These are phyloP conservation scores for Xeromyces bisporus DNA, from an alignment of 495 filamentous ascomycete genomes.

Conservation along the genomic window DNA sequence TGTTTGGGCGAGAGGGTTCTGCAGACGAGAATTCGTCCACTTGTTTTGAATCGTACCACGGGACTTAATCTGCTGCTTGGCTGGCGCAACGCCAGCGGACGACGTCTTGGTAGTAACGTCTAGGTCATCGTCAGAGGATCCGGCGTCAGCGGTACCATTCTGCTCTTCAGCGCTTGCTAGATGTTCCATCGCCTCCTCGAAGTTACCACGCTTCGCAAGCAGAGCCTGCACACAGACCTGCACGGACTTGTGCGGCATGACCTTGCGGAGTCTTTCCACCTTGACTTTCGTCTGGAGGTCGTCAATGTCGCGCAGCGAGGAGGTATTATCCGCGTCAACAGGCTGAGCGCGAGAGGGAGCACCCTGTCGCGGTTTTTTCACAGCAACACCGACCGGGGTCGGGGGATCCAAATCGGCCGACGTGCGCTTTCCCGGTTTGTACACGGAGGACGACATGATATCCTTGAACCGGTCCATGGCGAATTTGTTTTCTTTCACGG, in stretches of 20 bases:
- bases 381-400: constrained; percentile 20
- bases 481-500: constrained; percentile 10
- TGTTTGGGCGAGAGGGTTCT: constrained; percentile 7
- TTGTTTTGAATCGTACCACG: constrained; percentile 43
- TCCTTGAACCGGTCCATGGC: constrained; percentile 28
- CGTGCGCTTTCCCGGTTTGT: constrained; percentile 32
- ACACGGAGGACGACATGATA: constrained; percentile 29
- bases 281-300: constrained; percentile 35
- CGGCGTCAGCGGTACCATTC: constrained; percentile 2
- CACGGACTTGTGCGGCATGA: constrained; percentile 36
- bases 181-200: constrained; percentile 39
- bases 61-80: constrained; percentile 44
- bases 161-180: constrained; percentile 14
- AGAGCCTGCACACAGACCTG: constrained; percentile 36
- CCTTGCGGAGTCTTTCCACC: constrained; percentile 35
- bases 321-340: constrained; percentile 12
- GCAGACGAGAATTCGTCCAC: constrained; percentile 33
- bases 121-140: constrained; percentile 27
- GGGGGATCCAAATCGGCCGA: constrained; percentile 29
- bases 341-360: constrained; percentile 41
- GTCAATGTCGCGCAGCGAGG: constrained; percentile 36
- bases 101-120: constrained; percentile 4
- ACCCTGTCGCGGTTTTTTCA: constrained; percentile 28
- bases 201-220: constrained; percentile 33
- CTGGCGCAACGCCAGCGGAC: constrained; percentile 10